Base-by-base conservation (phyloP, 2,329 filamentous ascomycete species). In the Exophiala mesophila region DNA sequence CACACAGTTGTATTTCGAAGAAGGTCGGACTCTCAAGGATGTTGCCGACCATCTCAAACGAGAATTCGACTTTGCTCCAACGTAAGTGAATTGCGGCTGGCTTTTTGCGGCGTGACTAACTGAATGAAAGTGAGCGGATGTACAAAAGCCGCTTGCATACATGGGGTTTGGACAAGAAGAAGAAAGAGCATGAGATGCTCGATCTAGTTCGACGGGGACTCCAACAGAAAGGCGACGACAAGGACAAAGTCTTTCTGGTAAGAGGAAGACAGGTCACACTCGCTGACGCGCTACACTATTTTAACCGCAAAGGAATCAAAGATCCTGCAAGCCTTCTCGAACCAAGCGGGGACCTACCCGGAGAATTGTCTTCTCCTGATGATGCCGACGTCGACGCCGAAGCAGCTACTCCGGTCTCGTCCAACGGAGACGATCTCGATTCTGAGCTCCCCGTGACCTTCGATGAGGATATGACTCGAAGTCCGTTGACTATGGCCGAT, bases 111-210 rank as follows among this genome's bases (percentile, higher is more conserved):
- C 9, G 13, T 35, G 32, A 9, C 13, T 23, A 18, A 5, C 13
- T n/a, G 18, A 16, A 21, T 3, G 26, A 24, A n/a, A 56, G 52
- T 13, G 53, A 56, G 43, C 53, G 53, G 10, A 56, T 56, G 53
- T 56, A 56, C 42, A 56, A 56, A 47, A 56, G 53, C 41, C 43
- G 51, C 33, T 45, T 54, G 24, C 49, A 54, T 36, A 50, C 45
- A 32, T 54, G 51, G 51, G 51, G 51, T 12, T 39, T 54, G 23
- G 51, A 54, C 36, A 56, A 56, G 42, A 56, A 56, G 47, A 56
- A 56, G 30, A 56, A 56, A 29, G 53, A 56, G 38, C 53, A 56
- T 37, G 53, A 56, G 30, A 56, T 56, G 53, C 52, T 56, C n/a
- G 53, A 56, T 41, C 32, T 56, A 15, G 53, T 56, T 34, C 49